A percentile compares a stretch with the other conserved stretches of the same genome.
These are phyloP conservation scores for Colletotrichum endophyticum DNA, from an alignment of 2,329 filamentous ascomycete genomes.

Conservation along the genomic window DNA sequence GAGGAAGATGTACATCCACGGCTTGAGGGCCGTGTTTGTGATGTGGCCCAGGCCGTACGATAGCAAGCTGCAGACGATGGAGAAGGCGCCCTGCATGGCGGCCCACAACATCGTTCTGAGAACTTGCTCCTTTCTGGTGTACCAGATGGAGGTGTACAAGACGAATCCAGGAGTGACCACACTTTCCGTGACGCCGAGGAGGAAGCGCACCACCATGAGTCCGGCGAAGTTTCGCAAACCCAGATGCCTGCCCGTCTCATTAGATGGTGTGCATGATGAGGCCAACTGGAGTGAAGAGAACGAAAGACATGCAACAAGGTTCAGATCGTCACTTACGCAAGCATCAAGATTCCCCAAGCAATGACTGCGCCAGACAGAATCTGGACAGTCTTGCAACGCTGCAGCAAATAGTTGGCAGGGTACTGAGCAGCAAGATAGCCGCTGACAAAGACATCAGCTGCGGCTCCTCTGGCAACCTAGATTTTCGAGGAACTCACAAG, in stretches of 20 bases:
- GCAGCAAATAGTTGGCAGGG: conserved; percentile 6
- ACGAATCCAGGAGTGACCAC: conserved; percentile 22
- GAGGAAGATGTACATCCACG: not conserved
- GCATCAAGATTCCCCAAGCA: conserved; percentile 23
- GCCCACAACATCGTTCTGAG: not conserved
- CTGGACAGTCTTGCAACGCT: conserved; percentile 22
- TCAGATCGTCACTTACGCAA: not conserved
- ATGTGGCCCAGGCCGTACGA: not conserved
- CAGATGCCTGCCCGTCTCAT: not conserved
- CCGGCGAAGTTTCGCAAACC: not conserved
- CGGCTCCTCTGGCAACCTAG: not conserved
- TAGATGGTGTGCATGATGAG: not conserved
- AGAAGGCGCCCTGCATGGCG: not conserved
- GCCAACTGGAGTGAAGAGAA: accelerated
- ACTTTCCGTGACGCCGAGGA: conserved; percentile 20
- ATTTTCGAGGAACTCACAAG: not conserved
- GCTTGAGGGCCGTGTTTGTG: not conserved
- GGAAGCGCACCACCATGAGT: conserved; percentile 17
- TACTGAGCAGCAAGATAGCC: not conserved
- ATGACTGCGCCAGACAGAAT: conserved; percentile 21
- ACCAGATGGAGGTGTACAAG: conserved; percentile 21
- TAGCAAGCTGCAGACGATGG: not conserved
- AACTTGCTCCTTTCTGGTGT: conserved; percentile 18
- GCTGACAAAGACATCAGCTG: not conserved
- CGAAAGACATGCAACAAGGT: not conserved